Evolutionary conservation across 2,329 filamentous ascomycete species (phyloP), one percentile per base, ranked within the genome.

Genomic region (Ophiocordyceps sinensis): DNA sequence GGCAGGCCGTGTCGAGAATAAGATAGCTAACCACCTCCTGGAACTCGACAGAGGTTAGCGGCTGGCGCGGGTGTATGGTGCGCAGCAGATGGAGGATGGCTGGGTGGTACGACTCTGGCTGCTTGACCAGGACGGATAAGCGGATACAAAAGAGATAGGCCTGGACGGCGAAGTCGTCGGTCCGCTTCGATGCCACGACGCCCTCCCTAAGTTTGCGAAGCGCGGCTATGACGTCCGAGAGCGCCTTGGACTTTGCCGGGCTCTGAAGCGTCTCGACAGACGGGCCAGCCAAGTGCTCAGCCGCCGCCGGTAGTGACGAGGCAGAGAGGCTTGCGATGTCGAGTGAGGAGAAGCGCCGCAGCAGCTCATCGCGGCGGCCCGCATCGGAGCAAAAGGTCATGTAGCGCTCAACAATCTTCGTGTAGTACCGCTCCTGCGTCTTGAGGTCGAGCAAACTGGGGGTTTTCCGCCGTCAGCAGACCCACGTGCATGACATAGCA

Each of bases 131-230:
- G 46, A 98, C 80, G 21, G 84, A 79, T 23, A 88, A 71, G 41
- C 88, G 82, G 51, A 94, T 85, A 52, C 85, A 86, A 67, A 96
- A 96, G 46, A 94, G 77, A 62, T 96, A 94, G 14, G 80, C 85
- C 50, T 87, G 79, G n/a, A 83, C 77, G 1, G 89, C 80, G 60
- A 98, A 98, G 40, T 75, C 68, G 55, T 94, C 84, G 30, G 71
- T 67, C 17, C 88, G 77, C 41, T 78, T 76, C 9, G 83, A 79
- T 12, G 85, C 85, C 3, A 94, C 76, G 38, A 96, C 80, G 21
- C 82, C 88, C 65, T 98, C 91, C 43, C 91, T 79, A 28, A 98
- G 75, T 59, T 95, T 96, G 46, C 91, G 80, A 56, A 96, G 79
- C 3, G 89, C 85, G 52, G 84, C 75, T 41, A 95, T 70, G 40